phyloP scores from a whole-genome alignment of 257 asterid species.

The Leptodermis oblonga region DNA sequence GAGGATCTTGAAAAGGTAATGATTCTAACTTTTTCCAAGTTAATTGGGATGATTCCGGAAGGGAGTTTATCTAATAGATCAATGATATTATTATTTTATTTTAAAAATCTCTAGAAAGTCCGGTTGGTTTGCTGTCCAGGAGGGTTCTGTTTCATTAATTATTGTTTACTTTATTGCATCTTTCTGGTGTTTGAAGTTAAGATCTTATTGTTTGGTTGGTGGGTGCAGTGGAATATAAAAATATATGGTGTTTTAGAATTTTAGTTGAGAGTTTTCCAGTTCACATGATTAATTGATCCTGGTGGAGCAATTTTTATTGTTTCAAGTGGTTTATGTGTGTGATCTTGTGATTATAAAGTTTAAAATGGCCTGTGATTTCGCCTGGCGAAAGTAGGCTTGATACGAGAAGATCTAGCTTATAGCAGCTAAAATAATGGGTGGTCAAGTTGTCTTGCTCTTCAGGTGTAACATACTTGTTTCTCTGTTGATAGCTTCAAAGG shows the following conservation, averaged over 20 bases:
- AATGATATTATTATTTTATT: no score
- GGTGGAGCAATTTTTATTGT: background rate
- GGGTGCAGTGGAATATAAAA: background rate
- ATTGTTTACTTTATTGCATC: background rate
- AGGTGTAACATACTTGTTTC: background rate
- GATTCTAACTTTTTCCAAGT: background rate
- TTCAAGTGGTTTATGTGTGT: background rate
- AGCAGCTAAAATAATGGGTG: no score
- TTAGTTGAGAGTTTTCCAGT: background rate
- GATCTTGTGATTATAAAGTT: background rate
- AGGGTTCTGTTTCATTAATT: no score
- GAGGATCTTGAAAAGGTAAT: slow-evolving; percentile 63
- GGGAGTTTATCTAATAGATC: no score
- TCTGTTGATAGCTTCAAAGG: background rate
- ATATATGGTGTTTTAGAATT: background rate
- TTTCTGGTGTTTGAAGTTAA: background rate
- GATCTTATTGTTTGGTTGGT: background rate
- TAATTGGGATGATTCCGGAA: no score
- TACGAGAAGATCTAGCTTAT: background rate
- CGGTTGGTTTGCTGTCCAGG: background rate
- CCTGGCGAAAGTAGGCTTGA: background rate
- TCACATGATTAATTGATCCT: background rate
- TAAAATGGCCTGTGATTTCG: background rate
- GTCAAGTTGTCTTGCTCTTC: no score
- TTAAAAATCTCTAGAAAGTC: no score